Percentiles rank a stretch among this genome's conserved stretches.
Conservation (phyloP, 2,329 filamentous ascomycete species). For the Penicillium janthinellum region DNA sequence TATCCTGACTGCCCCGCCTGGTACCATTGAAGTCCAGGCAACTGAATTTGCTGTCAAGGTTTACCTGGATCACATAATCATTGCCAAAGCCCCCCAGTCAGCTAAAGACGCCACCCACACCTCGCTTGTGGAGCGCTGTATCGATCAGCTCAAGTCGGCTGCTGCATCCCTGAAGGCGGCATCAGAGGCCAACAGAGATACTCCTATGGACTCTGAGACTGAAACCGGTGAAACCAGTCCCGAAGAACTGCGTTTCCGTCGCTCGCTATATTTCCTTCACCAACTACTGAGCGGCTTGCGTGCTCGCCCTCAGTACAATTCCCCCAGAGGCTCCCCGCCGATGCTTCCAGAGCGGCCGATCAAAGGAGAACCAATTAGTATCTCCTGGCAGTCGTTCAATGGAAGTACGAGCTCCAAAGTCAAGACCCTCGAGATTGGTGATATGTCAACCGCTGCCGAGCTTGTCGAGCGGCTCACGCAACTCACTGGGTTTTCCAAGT, state of each 20-base stretch:
- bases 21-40: conserved; percentile 67
- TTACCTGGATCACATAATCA: conserved; percentile 62
- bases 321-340: conserved; percentile 61
- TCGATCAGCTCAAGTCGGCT: conserved; percentile 67
- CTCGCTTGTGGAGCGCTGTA: conserved; percentile 71
- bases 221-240: conserved; percentile 53
- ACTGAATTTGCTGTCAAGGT: conserved; percentile 72
- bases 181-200: conserved; percentile 49
- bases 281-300: conserved; percentile 63
- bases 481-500: conserved; percentile 74
- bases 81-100: conserved; percentile 45
- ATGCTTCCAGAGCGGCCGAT: conserved; percentile 57
- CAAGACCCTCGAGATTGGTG: conserved; percentile 65
- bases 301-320: conserved; percentile 59
- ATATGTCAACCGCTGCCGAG: conserved; percentile 69
- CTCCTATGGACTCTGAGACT: conserved; percentile 56
- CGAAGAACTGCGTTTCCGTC: conserved; percentile 65
- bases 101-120: conserved; percentile 64
- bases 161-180: conserved; percentile 58
- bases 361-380: conserved; percentile 64
- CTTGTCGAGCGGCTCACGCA: conserved; percentile 68
- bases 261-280: conserved; percentile 68
- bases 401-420: conserved; percentile 62
- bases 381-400: conserved; percentile 76
- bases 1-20: conserved; percentile 67